These are phyloP conservation scores for Sporothrix protearum DNA, from an alignment of 2,329 filamentous ascomycete genomes.

Conservation along the genomic window DNA sequence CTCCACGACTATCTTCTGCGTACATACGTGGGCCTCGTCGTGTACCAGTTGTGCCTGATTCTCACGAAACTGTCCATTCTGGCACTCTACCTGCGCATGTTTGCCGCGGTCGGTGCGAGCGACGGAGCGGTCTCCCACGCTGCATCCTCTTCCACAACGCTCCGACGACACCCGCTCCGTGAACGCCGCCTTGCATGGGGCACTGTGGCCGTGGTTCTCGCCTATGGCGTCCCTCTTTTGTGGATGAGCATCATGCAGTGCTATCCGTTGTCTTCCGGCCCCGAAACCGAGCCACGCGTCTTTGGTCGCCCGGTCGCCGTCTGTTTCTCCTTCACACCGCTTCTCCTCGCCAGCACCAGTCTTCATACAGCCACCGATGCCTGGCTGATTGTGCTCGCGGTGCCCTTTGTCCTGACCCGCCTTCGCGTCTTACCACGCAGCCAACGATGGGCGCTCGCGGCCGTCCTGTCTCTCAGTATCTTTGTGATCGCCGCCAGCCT, in stretches of 20 bases:
- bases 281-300: conserved; percentile 29
- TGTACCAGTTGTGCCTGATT: conserved; percentile 40
- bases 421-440: conserved; percentile 39
- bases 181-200: conserved; percentile 38
- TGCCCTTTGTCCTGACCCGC: conserved; percentile 40
- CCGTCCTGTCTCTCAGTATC: conserved; percentile 45
- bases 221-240: conserved; percentile 38
- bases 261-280: conserved; percentile 35
- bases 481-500: conserved; percentile 40
- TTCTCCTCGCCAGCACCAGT: conserved; percentile 43
- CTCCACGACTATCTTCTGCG: conserved; percentile 35
- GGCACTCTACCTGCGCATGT: conserved; percentile 40
- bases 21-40: conserved; percentile 37
- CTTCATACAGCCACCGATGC: conserved; percentile 48
- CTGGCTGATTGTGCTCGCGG: conserved; percentile 43
- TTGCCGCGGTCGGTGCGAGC: conserved; percentile 2
- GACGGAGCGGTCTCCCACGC: neutral
- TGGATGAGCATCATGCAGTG: conserved; percentile 44
- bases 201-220: conserved; percentile 36
- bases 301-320: conserved; percentile 34
- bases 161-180: conserved; percentile 29
- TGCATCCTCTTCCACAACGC: conserved; percentile 17
- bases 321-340: conserved; percentile 42
- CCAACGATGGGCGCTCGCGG: conserved; percentile 43
- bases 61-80: conserved; percentile 42